Evolutionary conservation across 495 filamentous ascomycete genomes (phyloP).

Genomic region (Lophiotrema nucula): DNA sequence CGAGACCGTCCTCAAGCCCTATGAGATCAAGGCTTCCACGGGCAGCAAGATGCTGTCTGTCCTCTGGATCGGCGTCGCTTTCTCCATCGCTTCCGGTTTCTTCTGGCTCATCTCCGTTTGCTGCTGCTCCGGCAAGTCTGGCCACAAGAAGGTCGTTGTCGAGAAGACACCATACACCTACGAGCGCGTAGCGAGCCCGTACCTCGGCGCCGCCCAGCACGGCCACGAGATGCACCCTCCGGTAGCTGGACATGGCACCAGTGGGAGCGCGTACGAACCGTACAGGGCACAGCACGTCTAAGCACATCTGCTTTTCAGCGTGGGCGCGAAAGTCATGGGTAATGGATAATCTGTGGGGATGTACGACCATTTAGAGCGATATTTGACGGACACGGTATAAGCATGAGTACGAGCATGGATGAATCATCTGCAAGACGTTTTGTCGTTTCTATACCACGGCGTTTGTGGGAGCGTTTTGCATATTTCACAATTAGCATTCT

Average conservation of each 20-base stretch:
- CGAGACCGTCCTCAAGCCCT: constrained; percentile 60
- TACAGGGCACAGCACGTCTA: constrained; percentile 40
- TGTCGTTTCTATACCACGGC: constrained; percentile 5
- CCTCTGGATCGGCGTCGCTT: constrained; percentile 77
- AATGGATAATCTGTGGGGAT: not conserved
- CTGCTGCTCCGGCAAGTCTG: constrained; percentile 69
- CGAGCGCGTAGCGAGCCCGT: constrained; percentile 45
- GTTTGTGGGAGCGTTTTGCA: not conserved
- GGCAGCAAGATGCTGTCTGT: constrained; percentile 66
- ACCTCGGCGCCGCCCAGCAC: constrained; percentile 25
- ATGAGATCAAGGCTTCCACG: constrained; percentile 62
- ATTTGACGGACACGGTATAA: not conserved
- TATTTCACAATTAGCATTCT: not conserved
- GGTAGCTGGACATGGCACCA: constrained; percentile 15
- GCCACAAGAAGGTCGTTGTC: constrained; percentile 32
- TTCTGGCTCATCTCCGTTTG: constrained; percentile 92
- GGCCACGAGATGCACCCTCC: constrained; percentile 26
- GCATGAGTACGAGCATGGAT: not conserved
- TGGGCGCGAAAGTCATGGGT: no score
- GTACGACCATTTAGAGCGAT: not conserved
- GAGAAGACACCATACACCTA: constrained; percentile 46
- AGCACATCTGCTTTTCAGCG: no score
- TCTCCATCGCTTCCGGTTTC: constrained; percentile 66
- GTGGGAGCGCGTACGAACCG: constrained; percentile 45
- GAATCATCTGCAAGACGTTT: not conserved